phyloP scores from a whole-genome alignment of 352 stramenopile genomes.

The Ochromonadaceae sp. region DNA sequence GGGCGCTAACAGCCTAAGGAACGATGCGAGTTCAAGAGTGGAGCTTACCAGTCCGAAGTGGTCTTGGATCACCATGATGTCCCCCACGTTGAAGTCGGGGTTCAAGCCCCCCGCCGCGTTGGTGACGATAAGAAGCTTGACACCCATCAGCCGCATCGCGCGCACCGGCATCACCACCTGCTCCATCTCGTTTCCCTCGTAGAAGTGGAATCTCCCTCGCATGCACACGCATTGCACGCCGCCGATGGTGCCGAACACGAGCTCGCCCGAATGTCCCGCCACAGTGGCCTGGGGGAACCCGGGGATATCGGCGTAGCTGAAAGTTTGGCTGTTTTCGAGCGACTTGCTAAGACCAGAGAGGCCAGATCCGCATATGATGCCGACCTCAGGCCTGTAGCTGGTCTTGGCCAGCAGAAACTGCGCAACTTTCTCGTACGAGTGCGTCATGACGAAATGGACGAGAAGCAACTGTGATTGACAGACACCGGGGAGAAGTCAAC shows the following conservation, averaged over 20 bases:
- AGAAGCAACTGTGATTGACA: too few species aligned
- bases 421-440: constrained; percentile 23
- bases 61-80: constrained; percentile 89
- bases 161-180: constrained; percentile 80
- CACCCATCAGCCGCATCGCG: constrained; percentile 81
- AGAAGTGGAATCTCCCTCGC: constrained; percentile 86
- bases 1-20: too few species aligned
- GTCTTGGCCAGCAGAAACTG: constrained; percentile 21
- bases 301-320: constrained; percentile 82
- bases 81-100: constrained; percentile 76
- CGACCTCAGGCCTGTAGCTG: constrained; percentile 36
- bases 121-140: constrained; percentile 85
- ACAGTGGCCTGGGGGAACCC: constrained; percentile 77
- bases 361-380: constrained; percentile 83
- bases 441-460: too few species aligned
- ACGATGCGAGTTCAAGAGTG: too few species aligned
- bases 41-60: constrained; percentile 66
- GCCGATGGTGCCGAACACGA: constrained; percentile 81
- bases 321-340: constrained; percentile 59
- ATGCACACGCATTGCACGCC: constrained; percentile 72
- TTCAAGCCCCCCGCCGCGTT: constrained; percentile 90
- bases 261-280: constrained; percentile 74
- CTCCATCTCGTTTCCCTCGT: constrained; percentile 85
- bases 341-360: constrained; percentile 73
- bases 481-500: too few species aligned